Conservation (phyloP, 2,329 filamentous ascomycete species). For the Trichoderma sp. region DNA sequence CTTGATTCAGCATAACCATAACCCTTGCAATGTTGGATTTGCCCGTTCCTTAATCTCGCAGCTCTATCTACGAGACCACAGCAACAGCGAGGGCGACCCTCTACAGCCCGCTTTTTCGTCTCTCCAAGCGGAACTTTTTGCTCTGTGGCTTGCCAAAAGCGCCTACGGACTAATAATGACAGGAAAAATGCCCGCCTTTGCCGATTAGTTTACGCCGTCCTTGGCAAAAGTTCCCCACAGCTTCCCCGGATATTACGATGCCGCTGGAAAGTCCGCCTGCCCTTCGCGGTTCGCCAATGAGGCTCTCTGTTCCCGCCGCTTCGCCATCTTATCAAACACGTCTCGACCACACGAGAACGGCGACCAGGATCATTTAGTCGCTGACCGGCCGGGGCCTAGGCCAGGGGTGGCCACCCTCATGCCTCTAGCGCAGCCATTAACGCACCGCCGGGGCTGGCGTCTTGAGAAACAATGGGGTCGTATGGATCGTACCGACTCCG, state of each 20-base stretch:
- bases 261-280: background rate
- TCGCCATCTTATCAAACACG: slow-evolving; percentile 9
- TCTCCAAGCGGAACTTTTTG: background rate
- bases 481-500: slow-evolving; percentile 23
- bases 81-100: background rate
- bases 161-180: background rate
- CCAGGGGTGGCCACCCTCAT: slow-evolving; percentile 11
- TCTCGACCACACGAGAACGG: background rate
- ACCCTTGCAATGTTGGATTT: background rate
- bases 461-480: slow-evolving; percentile 11
- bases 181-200: slow-evolving; percentile 18
- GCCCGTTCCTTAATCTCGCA: background rate
- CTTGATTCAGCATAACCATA: background rate
- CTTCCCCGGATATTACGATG: slow-evolving; percentile 23
- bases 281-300: slow-evolving; percentile 1
- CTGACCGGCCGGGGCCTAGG: background rate
- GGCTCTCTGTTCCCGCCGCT: background rate
- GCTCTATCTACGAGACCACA: background rate
- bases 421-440: background rate
- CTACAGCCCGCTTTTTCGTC: background rate
- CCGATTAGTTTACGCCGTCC: slow-evolving; percentile 14
- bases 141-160: background rate
- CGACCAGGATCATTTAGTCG: slow-evolving; percentile 9
- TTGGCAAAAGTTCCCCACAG: background rate
- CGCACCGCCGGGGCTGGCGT: background rate